Percentiles rank a stretch among this genome's conserved stretches.
These are phyloP conservation scores for Amaranthus cruentus DNA, from an alignment of 148 eudicot species.

Conservation along the genomic window DNA sequence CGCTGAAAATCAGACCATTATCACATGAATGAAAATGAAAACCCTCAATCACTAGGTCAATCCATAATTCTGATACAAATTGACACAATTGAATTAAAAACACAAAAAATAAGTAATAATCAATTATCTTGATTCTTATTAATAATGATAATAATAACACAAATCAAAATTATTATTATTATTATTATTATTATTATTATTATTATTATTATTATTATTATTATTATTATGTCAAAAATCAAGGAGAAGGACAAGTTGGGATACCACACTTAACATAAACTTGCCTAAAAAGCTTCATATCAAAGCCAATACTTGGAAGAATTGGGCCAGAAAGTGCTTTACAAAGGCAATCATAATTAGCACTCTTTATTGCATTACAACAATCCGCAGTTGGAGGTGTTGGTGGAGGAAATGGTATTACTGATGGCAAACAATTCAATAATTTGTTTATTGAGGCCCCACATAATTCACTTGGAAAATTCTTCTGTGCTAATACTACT, in stretches of 20 bases:
- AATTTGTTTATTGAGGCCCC: background rate
- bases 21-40: too few species aligned
- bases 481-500: background rate
- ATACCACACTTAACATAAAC: conserved; percentile 9
- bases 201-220: too few species aligned
- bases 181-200: too few species aligned
- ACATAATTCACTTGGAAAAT: background rate
- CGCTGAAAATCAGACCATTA: too few species aligned
- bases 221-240: background rate
- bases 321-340: background rate
- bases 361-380: background rate
- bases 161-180: too few species aligned
- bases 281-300: background rate
- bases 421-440: background rate
- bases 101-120: too few species aligned
- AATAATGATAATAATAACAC: too few species aligned
- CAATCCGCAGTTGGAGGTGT: conserved; percentile 1
- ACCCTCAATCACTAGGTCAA: too few species aligned
- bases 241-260: background rate
- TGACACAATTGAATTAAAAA: too few species aligned
- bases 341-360: conserved; percentile 12
- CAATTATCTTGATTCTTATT: too few species aligned
- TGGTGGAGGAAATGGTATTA: background rate
- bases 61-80: too few species aligned
- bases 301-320: conserved; percentile 2